Conservation (phyloP, 305 asterid species). For the Solanum aculeatissimum region DNA sequence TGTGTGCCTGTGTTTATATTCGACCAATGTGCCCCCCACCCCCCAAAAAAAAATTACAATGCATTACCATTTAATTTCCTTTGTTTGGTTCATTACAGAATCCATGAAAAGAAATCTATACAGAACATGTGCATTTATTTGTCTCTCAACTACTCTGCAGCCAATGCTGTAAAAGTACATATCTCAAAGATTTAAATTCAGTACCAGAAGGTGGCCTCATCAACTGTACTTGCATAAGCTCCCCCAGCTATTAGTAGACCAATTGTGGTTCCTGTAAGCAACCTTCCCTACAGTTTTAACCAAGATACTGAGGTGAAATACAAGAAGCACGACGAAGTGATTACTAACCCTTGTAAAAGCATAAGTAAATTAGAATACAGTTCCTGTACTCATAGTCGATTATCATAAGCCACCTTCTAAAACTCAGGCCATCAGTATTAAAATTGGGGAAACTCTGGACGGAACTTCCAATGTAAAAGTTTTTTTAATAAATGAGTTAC, state of each 20-base stretch:
- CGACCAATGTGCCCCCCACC: background rate
- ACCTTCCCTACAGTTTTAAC: slow-evolving; percentile 68
- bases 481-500: background rate
- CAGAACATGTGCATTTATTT: background rate
- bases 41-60: background rate
- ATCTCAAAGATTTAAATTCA: background rate
- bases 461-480: background rate
- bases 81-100: background rate
- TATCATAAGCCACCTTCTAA: background rate
- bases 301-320: background rate
- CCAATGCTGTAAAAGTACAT: background rate
- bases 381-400: background rate
- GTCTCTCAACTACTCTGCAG: background rate
- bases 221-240: slow-evolving; percentile 98
- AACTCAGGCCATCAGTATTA: background rate
- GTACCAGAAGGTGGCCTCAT: slow-evolving; percentile 98
- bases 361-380: background rate
- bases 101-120: background rate
- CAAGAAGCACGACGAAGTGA: background rate
- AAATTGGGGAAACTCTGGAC: background rate
- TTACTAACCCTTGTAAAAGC: background rate
- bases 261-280: slow-evolving; percentile 75
- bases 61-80: background rate
- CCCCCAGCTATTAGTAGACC: slow-evolving; percentile 91
- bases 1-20: background rate